These are phyloP conservation scores for Bruguiera hainesii DNA, from an alignment of 441 rosid genomes.

Conservation along the genomic window DNA sequence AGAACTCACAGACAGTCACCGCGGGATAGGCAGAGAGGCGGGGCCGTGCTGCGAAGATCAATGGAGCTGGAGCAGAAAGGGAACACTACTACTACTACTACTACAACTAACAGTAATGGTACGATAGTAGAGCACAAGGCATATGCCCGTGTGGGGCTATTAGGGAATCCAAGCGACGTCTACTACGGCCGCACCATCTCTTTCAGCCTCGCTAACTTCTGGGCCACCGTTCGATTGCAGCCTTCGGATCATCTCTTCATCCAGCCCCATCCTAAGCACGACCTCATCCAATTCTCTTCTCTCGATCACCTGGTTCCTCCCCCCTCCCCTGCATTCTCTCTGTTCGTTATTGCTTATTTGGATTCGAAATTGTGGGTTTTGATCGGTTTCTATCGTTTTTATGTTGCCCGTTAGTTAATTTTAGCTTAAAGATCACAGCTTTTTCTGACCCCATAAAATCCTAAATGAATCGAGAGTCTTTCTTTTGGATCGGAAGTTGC, in stretches of 20 bases:
- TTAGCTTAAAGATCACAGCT: neutral
- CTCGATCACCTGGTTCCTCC: constrained; percentile 56
- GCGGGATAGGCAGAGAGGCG: too few species aligned
- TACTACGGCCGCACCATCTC: constrained; percentile 79
- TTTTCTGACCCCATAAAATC: too few species aligned
- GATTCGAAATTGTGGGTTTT: neutral
- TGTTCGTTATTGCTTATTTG: neutral
- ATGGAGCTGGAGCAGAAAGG: constrained; percentile 2
- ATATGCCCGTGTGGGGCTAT: constrained; percentile 61
- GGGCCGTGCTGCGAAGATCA: too few species aligned
- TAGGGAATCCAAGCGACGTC: constrained; percentile 92
- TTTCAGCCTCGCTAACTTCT: constrained; percentile 67
- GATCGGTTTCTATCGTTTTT: neutral
- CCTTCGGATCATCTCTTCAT: constrained; percentile 61
- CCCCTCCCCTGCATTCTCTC: neutral
- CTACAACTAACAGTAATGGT: neutral
- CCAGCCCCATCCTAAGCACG: constrained; percentile 76
- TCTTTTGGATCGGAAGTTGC: too few species aligned
- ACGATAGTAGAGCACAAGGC: constrained; percentile 48
- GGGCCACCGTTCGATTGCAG: constrained; percentile 64
- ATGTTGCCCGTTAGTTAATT: neutral
- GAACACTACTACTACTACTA: neutral
- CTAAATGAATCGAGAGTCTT: too few species aligned
- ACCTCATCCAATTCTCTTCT: constrained; percentile 67
- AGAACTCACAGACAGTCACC: too few species aligned